A percentile compares a stretch with the other conserved stretches of the same genome.
Conservation (phyloP, 129 eudicot genomes). For the Pseudognaphalium luteoalbum region DNA sequence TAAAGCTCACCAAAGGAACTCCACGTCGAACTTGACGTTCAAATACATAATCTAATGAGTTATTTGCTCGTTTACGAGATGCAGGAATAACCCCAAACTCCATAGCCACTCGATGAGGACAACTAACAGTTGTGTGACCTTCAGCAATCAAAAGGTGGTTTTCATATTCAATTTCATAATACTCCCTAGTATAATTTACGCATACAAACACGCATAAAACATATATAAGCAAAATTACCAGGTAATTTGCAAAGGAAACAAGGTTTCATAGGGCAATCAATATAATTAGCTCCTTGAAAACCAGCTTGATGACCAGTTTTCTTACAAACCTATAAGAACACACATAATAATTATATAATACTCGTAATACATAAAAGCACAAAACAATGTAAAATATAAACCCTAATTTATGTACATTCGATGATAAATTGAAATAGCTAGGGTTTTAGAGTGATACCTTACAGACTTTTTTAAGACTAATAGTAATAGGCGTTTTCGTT, state of each 20-base stretch:
- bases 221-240: constrained; percentile 42
- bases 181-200: neutral
- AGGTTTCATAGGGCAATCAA: constrained; percentile 99
- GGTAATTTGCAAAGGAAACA: constrained; percentile 98
- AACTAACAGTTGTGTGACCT: constrained; percentile 89
- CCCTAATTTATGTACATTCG: neutral
- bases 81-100: constrained; percentile 92
- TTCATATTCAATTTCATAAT: neutral
- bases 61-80: constrained; percentile 52
- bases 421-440: neutral
- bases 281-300: constrained; percentile 90
- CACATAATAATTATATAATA: neutral
- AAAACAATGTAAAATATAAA: neutral
- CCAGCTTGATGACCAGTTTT: constrained; percentile 97
- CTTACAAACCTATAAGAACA: constrained; percentile 70
- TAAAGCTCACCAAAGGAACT: constrained; percentile 54
- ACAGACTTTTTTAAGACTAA: constrained; percentile 84
- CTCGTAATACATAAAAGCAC: constrained; percentile 8
- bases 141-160: constrained; percentile 27
- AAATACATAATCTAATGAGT: constrained; percentile 65
- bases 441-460: constrained; percentile 51
- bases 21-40: constrained; percentile 65
- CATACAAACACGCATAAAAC: neutral
- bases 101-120: constrained; percentile 93
- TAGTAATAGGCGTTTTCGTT: constrained; percentile 60